A percentile compares a stretch with the other conserved stretches of the same genome.
phyloP scores from a whole-genome alignment of 306 rosid genomes.

The Rubus idaeus region DNA sequence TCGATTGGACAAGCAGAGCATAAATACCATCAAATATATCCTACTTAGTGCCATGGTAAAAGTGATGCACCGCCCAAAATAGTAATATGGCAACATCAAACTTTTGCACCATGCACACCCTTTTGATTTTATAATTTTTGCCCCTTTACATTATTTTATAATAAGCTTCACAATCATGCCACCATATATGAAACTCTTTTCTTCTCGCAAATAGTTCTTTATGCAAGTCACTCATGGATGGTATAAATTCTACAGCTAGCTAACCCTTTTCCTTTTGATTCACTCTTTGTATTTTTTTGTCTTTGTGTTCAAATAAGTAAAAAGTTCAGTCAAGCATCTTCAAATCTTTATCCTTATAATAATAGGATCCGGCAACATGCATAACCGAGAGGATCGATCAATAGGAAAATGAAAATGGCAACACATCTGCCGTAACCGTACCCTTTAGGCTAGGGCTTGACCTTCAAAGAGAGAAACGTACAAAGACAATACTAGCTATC shows the following conservation, averaged over 20 bases:
- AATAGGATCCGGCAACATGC: too few species aligned
- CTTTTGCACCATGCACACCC: conserved; percentile 36
- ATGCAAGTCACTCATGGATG: conserved; percentile 11
- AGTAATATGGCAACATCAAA: conserved; percentile 55
- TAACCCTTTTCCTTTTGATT: not conserved
- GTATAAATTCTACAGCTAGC: conserved; percentile 17
- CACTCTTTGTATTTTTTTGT: not conserved
- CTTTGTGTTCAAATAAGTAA: conserved; percentile 4
- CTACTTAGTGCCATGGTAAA: conserved; percentile 41
- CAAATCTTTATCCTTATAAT: not conserved
- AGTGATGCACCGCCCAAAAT: conserved; percentile 70
- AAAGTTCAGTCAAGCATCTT: not conserved
- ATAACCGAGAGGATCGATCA: too few species aligned
- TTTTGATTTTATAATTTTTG: conserved; percentile 30
- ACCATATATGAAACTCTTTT: conserved; percentile 11
- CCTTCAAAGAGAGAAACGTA: not conserved
- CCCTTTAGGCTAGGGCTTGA: not conserved
- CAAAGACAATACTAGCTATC: not conserved
- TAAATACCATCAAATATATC: conserved; percentile 54
- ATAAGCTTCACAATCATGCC: conserved; percentile 36
- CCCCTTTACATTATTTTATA: conserved; percentile 19
- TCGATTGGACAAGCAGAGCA: conserved; percentile 58
- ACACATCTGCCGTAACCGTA: too few species aligned
- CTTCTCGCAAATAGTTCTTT: conserved; percentile 16
- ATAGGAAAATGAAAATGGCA: too few species aligned